Evolutionary conservation across 257 asterid species (phyloP).

Genomic region (Coffea eugenioides): DNA sequence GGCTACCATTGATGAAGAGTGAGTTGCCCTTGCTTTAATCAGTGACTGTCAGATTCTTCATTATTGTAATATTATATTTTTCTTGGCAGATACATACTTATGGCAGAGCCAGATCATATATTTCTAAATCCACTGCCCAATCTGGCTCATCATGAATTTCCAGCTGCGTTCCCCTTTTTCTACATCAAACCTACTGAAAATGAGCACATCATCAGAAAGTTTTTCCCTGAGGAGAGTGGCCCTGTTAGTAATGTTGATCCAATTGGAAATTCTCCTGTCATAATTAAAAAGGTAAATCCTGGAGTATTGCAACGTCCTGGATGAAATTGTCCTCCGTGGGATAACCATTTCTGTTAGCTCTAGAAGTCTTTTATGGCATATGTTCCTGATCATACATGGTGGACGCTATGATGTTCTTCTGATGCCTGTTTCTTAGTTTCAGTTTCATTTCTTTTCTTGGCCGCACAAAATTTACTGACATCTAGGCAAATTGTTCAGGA

Average conservation of each 20-base stretch:
- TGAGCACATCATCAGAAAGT: slow-evolving; percentile 73
- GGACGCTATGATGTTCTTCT: neutral
- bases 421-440: neutral
- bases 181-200: slow-evolving; percentile 75
- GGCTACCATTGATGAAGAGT: slow-evolving; percentile 90
- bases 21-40: slow-evolving; percentile 32
- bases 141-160: slow-evolving; percentile 76
- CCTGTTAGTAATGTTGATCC: slow-evolving; percentile 90
- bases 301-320: neutral
- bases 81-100: slow-evolving; percentile 80
- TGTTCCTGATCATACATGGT: neutral
- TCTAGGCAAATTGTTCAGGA: slow-evolving; percentile 31
- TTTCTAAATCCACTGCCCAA: slow-evolving; percentile 89
- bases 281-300: slow-evolving; percentile 71
- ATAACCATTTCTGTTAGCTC: neutral
- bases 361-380: neutral
- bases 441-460: neutral
- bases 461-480: neutral
- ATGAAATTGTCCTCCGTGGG: neutral
- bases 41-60: slow-evolving; percentile 15
- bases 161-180: slow-evolving; percentile 94
- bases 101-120: slow-evolving; percentile 98
- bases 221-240: slow-evolving; percentile 80
- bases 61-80: slow-evolving; percentile 60
- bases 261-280: slow-evolving; percentile 95